These are phyloP conservation scores for Balakata baccata DNA, from an alignment of 345 rosid species.

Conservation along the genomic window DNA sequence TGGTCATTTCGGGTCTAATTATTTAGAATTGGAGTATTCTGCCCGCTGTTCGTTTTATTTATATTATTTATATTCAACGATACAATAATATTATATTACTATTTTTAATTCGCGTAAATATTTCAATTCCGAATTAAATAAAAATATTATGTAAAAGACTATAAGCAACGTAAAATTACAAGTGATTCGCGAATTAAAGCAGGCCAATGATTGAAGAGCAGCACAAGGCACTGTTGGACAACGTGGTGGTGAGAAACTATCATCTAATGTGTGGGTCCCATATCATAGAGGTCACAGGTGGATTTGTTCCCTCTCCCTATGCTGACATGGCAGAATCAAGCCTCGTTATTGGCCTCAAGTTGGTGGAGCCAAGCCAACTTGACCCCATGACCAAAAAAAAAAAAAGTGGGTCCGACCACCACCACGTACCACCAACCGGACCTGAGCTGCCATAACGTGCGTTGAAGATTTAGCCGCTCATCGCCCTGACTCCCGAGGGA, in stretches of 20 bases:
- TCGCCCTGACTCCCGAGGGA: background rate
- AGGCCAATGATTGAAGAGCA: constrained; percentile 45
- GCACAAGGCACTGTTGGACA: constrained; percentile 41
- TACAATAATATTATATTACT: no score
- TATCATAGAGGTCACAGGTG: constrained; percentile 24
- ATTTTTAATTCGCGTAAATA: no score
- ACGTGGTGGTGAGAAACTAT: constrained; percentile 42
- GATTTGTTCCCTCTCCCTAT: constrained; percentile 20
- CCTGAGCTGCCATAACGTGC: constrained; percentile 62
- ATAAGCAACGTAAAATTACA: no score
- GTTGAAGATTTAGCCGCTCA: constrained; percentile 9
- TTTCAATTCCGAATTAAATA: no score
- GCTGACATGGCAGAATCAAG: constrained; percentile 48
- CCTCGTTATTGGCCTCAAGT: constrained; percentile 61
- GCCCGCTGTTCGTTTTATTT: no score
- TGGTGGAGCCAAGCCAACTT: constrained; percentile 3
- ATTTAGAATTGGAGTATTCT: no score
- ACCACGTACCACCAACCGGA: constrained; percentile 41
- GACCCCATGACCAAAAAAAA: no score
- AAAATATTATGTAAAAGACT: no score
- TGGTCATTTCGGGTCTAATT: no score
- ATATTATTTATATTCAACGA: no score
- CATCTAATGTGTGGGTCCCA: constrained; percentile 16
- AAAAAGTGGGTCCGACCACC: constrained; percentile 10
- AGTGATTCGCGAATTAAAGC: no score